phyloP scores from a whole-genome alignment of 2,329 filamentous ascomycete species.

The Cercospora sp. region DNA sequence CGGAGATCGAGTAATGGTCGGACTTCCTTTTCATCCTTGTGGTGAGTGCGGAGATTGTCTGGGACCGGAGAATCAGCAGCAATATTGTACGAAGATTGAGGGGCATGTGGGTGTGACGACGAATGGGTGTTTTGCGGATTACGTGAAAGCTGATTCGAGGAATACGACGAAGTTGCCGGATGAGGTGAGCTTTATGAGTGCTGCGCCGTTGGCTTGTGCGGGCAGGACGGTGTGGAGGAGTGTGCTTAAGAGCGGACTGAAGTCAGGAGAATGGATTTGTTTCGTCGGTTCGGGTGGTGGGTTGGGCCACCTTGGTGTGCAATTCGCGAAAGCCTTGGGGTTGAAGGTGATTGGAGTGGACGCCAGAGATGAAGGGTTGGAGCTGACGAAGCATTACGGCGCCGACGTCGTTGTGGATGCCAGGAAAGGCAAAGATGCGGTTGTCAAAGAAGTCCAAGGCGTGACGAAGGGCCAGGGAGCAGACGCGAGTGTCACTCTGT shows the following conservation, averaged over 20 bases:
- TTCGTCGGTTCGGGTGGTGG: constrained; percentile 54
- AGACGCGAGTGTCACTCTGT: constrained; percentile 55
- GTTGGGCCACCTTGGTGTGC: constrained; percentile 55
- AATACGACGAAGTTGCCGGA: constrained; percentile 52
- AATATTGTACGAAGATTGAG: constrained; percentile 53
- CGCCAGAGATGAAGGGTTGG: constrained; percentile 55
- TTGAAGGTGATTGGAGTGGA: constrained; percentile 57
- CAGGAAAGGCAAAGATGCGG: constrained; percentile 48
- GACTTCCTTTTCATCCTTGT: constrained; percentile 55
- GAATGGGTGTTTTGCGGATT: constrained; percentile 60
- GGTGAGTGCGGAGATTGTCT: constrained; percentile 55
- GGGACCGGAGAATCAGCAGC: constrained; percentile 50
- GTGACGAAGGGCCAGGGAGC: constrained; percentile 54
- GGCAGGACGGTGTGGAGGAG: constrained; percentile 55
- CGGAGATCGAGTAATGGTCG: constrained; percentile 59
- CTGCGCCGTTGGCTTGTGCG: constrained; percentile 60
- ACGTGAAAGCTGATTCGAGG: constrained; percentile 53
- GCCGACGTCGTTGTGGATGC: constrained; percentile 57
- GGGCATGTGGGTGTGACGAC: constrained; percentile 53
- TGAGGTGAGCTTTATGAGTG: constrained; percentile 50
- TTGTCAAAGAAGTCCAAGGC: constrained; percentile 50
- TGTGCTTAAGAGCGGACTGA: constrained; percentile 46
- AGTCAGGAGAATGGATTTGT: constrained; percentile 43
- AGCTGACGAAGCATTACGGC: constrained; percentile 49
- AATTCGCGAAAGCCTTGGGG: constrained; percentile 54